Percentiles rank a stretch among this genome's conserved stretches.
Evolutionary conservation across 495 filamentous ascomycete species (phyloP).

Genomic region (Evernia prunastri): DNA sequence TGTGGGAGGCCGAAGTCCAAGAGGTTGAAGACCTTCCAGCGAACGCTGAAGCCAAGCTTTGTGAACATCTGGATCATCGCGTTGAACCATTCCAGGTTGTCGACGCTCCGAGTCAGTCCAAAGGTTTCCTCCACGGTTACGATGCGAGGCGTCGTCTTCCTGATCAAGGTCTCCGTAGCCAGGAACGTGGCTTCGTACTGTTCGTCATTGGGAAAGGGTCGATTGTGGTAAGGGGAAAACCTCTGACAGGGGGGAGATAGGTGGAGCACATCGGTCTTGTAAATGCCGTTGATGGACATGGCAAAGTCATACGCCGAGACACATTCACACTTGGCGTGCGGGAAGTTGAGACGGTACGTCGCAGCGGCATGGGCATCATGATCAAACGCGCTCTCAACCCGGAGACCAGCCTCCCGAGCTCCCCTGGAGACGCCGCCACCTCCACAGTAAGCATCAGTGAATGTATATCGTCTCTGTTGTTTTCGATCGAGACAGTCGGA

Average conservation of each 20-base stretch:
- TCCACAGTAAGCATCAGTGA: conserved; percentile 69
- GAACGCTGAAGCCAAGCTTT: conserved; percentile 60
- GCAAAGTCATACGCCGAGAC: conserved; percentile 46
- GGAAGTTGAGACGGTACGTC: conserved; percentile 58
- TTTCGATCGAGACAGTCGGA: neutral
- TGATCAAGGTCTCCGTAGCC: conserved; percentile 52
- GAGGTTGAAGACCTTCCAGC: conserved; percentile 48
- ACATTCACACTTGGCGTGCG: conserved; percentile 34
- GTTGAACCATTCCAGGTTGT: conserved; percentile 46
- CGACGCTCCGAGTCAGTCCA: conserved; percentile 53
- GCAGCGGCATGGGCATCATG: conserved; percentile 44
- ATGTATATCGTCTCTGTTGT: conserved; percentile 43
- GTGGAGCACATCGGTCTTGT: conserved; percentile 65
- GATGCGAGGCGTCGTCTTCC: conserved; percentile 55
- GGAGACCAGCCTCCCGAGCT: conserved; percentile 54
- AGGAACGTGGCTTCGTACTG: conserved; percentile 64
- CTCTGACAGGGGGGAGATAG: conserved; percentile 79
- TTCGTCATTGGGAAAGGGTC: conserved; percentile 57
- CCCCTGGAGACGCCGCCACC: conserved; percentile 68
- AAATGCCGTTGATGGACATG: conserved; percentile 23
- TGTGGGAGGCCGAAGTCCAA: conserved; percentile 57
- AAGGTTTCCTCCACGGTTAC: conserved; percentile 82
- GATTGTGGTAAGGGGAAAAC: conserved; percentile 71
- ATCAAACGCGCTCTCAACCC: conserved; percentile 58
- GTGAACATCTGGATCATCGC: conserved; percentile 59